phyloP scores from a whole-genome alignment of 176 grass and related monocot species.

The Oryza nivara region DNA sequence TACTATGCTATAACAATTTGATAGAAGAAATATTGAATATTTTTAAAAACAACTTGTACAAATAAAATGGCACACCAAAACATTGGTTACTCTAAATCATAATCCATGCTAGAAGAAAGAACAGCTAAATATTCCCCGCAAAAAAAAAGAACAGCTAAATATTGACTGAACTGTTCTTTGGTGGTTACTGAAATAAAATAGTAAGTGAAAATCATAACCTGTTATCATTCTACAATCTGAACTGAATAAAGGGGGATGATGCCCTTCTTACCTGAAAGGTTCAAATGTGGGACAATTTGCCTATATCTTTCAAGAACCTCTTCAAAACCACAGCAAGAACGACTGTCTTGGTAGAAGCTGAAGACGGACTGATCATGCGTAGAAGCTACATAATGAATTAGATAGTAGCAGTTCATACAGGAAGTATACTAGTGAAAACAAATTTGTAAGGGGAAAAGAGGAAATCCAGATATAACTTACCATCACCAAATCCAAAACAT shows the following conservation, averaged over 20 bases:
- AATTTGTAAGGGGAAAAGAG: conserved; percentile 21
- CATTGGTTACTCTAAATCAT: not conserved
- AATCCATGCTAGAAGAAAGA: not conserved
- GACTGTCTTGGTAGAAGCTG: conserved; percentile 80
- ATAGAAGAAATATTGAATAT: not conserved
- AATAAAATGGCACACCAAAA: not conserved
- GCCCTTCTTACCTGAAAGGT: conserved; percentile 72
- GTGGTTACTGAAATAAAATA: not conserved
- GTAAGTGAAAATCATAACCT: not conserved
- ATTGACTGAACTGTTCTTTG: not conserved
- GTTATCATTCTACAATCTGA: not conserved
- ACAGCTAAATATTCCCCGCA: too few species aligned
- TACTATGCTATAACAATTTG: not conserved
- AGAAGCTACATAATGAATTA: conserved; percentile 61
- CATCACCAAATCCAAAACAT: conserved; percentile 98
- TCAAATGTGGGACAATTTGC: conserved; percentile 76
- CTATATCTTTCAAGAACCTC: conserved; percentile 85
- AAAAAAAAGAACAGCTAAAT: not conserved
- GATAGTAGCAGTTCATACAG: conserved; percentile 19
- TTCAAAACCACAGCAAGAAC: conserved; percentile 81
- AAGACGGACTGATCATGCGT: conserved; percentile 85
- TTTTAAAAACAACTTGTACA: conserved; percentile 3
- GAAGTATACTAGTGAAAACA: not conserved
- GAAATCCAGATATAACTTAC: conserved; percentile 45
- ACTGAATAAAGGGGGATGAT: not conserved